Evolutionary conservation across 1,284 basidiomycete species (phyloP).

Genomic region (Cystobasidium slooffiae): DNA sequence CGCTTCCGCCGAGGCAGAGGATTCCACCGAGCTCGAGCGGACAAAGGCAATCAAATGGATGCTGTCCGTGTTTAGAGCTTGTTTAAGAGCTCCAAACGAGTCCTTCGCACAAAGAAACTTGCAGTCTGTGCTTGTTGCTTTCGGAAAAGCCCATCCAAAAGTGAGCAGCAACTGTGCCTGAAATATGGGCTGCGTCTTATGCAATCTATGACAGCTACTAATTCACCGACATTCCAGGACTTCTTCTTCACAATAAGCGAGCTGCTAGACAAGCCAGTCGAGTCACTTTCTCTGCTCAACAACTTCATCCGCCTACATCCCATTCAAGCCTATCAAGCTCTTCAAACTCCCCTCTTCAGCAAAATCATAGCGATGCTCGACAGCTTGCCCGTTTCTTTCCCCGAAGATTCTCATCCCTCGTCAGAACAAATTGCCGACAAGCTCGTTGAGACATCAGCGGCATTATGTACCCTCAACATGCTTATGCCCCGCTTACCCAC

Average conservation of each 20-base stretch:
- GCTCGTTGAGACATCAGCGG: conserved; percentile 21
- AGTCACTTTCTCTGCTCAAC: conserved; percentile 25
- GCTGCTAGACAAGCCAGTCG: conserved; percentile 18
- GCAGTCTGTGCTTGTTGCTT: conserved; percentile 24
- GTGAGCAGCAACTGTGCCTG: background rate
- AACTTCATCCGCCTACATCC: conserved; percentile 33
- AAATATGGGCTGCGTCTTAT: background rate
- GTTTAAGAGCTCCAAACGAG: conserved; percentile 7
- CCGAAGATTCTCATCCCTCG: background rate
- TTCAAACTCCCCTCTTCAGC: conserved; percentile 38
- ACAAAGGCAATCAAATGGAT: conserved; percentile 25
- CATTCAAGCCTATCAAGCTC: conserved; percentile 33
- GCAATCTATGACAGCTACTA: background rate
- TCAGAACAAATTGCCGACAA: conserved; percentile 6
- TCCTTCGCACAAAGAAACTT: conserved; percentile 36
- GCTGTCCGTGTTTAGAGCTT: conserved; percentile 14
- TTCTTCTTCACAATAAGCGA: conserved; percentile 35
- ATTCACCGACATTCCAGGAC: background rate
- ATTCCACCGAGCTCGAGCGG: conserved; percentile 1
- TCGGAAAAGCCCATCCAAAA: conserved; percentile 30
- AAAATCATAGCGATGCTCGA: conserved; percentile 31
- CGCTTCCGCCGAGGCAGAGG: background rate
- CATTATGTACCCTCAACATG: conserved; percentile 33
- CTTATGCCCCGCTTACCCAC: conserved; percentile 32
- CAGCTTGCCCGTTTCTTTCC: background rate